Percentiles rank a stretch among this genome's conserved stretches.
These are phyloP conservation scores for Trichoderma atroviride DNA, from an alignment of 2,329 filamentous ascomycete species.

Conservation along the genomic window DNA sequence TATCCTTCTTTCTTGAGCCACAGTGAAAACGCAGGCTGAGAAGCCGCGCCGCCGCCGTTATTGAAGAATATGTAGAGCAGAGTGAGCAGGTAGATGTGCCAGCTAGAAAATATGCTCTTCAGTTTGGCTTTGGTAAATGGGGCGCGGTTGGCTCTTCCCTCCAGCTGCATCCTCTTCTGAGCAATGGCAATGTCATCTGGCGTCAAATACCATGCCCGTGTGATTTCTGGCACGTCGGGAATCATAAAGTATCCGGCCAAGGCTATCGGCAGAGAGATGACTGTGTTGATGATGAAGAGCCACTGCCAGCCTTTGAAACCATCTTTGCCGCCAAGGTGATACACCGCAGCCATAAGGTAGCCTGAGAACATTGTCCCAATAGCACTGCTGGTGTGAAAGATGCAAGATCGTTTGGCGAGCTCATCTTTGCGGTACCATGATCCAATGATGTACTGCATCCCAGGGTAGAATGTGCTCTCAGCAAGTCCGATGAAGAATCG, in stretches of 20 bases:
- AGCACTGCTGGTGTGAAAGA: slow-evolving; percentile 44
- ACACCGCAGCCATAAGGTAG: slow-evolving; percentile 40
- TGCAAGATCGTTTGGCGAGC: slow-evolving; percentile 46
- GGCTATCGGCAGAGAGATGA: slow-evolving; percentile 42
- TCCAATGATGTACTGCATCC: slow-evolving; percentile 45
- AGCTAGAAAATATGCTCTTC: slow-evolving; percentile 62
- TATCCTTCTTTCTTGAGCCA: slow-evolving; percentile 52
- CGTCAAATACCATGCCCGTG: slow-evolving; percentile 36
- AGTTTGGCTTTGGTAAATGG: slow-evolving; percentile 53
- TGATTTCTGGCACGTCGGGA: slow-evolving; percentile 37
- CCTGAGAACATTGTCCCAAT: slow-evolving; percentile 39
- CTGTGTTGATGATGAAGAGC: slow-evolving; percentile 39
- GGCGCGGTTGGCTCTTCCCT: slow-evolving; percentile 48
- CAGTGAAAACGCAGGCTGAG: slow-evolving; percentile 58
- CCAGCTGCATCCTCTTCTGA: slow-evolving; percentile 41
- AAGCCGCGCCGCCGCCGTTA: slow-evolving; percentile 52
- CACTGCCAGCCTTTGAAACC: slow-evolving; percentile 35
- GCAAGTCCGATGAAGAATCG: slow-evolving; percentile 50
- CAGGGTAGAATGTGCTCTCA: slow-evolving; percentile 45
- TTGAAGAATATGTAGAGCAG: slow-evolving; percentile 66
- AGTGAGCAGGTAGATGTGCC: slow-evolving; percentile 65
- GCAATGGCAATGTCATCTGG: slow-evolving; percentile 35
- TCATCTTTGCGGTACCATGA: slow-evolving; percentile 50
- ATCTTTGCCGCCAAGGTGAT: slow-evolving; percentile 37
- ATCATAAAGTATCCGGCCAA: slow-evolving; percentile 40